phyloP scores from a whole-genome alignment of 192 early-diverging fungal genomes.

The Podila verticillata region DNA sequence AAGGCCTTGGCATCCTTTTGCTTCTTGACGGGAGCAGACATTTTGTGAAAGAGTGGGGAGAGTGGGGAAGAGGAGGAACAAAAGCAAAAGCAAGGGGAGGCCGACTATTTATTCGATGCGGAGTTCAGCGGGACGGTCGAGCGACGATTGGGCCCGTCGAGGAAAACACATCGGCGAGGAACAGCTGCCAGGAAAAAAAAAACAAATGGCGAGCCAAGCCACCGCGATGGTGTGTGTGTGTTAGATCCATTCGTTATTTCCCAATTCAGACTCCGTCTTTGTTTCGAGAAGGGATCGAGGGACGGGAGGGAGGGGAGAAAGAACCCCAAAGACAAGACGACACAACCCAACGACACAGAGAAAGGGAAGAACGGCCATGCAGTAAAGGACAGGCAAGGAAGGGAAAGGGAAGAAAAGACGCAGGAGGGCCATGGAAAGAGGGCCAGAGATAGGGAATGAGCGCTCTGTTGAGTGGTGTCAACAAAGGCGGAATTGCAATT shows the following conservation, averaged over 20 bases:
- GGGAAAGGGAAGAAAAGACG: no score
- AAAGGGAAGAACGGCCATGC: no score
- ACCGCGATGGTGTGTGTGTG: background rate
- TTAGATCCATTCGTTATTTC: background rate
- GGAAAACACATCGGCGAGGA: background rate
- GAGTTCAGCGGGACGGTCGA: background rate
- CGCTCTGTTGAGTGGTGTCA: no score
- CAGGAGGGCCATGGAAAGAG: no score
- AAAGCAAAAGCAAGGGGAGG: background rate
- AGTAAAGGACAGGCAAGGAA: no score
- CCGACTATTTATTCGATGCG: slow-evolving; percentile 2
- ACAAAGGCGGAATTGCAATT: no score
- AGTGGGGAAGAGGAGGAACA: slow-evolving; percentile 16
- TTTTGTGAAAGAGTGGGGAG: slow-evolving; percentile 22
- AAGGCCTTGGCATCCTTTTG: slow-evolving; percentile 24
- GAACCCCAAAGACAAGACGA: no score
- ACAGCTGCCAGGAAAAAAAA: background rate
- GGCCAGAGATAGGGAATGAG: no score
- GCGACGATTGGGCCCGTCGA: background rate
- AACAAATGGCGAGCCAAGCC: slow-evolving; percentile 1
- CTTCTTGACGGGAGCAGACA: slow-evolving; percentile 27
- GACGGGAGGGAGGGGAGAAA: no score
- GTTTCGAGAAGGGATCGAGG: no score
- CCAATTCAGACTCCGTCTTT: no score
- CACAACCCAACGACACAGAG: no score